A percentile compares a stretch with the other conserved stretches of the same genome.
Evolutionary conservation across 2,329 filamentous ascomycete species (phyloP).

Genomic region (Colletotrichum neosansevieriae): DNA sequence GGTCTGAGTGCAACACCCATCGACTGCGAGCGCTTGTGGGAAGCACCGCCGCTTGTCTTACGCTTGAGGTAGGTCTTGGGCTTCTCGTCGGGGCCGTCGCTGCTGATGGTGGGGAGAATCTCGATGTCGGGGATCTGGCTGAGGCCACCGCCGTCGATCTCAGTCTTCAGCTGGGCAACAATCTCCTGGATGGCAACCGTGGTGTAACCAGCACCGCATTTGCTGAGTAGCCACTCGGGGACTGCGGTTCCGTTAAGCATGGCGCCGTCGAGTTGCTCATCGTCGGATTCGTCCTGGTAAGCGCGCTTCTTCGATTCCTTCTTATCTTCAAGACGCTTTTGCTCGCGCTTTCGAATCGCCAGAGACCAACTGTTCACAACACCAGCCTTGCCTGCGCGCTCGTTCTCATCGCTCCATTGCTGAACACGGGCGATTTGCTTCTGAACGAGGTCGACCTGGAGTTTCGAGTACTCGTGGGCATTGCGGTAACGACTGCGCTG

Average conservation of each 20-base stretch:
- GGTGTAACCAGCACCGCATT: conserved; percentile 60
- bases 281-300: conserved; percentile 43
- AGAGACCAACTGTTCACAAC: conserved; percentile 72
- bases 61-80: conserved; percentile 45
- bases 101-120: conserved; percentile 67
- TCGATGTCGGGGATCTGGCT: conserved; percentile 69
- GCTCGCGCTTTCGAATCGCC: conserved; percentile 73
- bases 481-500: conserved; percentile 81
- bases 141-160: conserved; percentile 57
- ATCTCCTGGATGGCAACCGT: conserved; percentile 61
- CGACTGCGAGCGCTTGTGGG: conserved; percentile 52
- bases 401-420: conserved; percentile 69
- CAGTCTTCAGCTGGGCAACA: conserved; percentile 57
- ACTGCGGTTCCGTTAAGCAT: conserved; percentile 55
- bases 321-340: conserved; percentile 64
- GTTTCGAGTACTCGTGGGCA: conserved; percentile 67
- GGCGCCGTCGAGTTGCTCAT: conserved; percentile 49
- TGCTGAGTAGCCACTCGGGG: conserved; percentile 62
- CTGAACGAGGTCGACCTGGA: conserved; percentile 74
- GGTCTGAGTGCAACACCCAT: conserved; percentile 46
- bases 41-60: conserved; percentile 42
- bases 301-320: conserved; percentile 49
- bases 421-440: conserved; percentile 73
- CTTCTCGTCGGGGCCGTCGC: conserved; percentile 47
- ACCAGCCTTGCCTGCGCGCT: conserved; percentile 50